Evolutionary conservation across 2,329 filamentous ascomycete species (phyloP).

Genomic region (Claviceps sorghi): DNA sequence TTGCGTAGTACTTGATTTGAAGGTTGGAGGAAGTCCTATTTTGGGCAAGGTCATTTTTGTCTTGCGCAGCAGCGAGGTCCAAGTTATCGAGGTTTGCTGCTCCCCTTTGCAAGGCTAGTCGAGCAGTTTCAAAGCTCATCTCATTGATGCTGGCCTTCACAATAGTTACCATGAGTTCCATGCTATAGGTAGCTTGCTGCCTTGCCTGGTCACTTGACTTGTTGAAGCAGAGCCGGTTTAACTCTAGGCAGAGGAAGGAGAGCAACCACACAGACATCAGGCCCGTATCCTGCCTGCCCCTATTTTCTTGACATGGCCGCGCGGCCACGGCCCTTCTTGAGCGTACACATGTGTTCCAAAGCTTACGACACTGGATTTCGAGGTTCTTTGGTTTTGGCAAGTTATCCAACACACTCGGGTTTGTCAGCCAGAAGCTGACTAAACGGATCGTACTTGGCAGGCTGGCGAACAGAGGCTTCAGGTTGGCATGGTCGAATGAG

Average conservation of each 20-base stretch:
- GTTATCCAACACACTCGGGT: background rate
- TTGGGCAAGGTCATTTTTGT: background rate
- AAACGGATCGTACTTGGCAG: slow-evolving; percentile 15
- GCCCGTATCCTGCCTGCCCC: slow-evolving; percentile 13
- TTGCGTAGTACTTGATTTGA: slow-evolving; percentile 47
- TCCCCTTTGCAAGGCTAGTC: slow-evolving; percentile 48
- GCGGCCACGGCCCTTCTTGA: slow-evolving; percentile 20
- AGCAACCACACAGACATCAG: slow-evolving; percentile 33
- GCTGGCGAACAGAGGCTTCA: slow-evolving; percentile 24
- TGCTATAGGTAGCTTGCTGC: slow-evolving; percentile 36
- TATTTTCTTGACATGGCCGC: slow-evolving; percentile 8
- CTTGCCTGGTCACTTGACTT: slow-evolving; percentile 14
- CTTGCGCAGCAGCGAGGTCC: background rate
- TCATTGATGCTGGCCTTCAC: slow-evolving; percentile 35
- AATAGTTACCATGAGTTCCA: slow-evolving; percentile 56
- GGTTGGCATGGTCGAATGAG: slow-evolving; percentile 18
- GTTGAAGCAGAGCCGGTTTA: slow-evolving; percentile 27
- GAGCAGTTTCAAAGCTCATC: slow-evolving; percentile 40
- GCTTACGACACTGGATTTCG: slow-evolving; percentile 38
- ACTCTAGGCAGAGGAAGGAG: slow-evolving; percentile 53
- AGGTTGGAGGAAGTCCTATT: slow-evolving; percentile 16
- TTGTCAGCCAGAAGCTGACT: slow-evolving; percentile 7
- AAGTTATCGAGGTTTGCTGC: slow-evolving; percentile 18
- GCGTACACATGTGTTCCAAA: slow-evolving; percentile 55
- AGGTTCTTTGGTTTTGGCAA: slow-evolving; percentile 23